A percentile compares a stretch with the other conserved stretches of the same genome.
Evolutionary conservation across 306 rosid genomes (phyloP).

Genomic region (Oemleria cerasiformis): DNA sequence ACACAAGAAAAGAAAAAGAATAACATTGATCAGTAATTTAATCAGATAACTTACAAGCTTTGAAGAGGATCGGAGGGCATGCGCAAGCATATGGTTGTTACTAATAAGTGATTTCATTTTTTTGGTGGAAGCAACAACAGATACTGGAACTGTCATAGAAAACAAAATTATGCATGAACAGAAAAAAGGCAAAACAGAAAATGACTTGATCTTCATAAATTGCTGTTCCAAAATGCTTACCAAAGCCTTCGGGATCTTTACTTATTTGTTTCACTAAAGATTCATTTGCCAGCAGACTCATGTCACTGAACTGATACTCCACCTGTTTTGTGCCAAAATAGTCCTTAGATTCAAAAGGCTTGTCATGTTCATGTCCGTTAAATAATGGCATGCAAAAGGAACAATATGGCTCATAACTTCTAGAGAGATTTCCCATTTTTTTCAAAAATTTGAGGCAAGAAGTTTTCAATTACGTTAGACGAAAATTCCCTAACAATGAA

Average conservation of each 20-base stretch:
- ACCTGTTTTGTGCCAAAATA: constrained; percentile 47
- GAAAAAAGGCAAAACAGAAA: not conserved
- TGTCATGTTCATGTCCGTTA: not conserved
- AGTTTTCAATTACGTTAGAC: not conserved
- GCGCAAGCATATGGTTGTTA: constrained; percentile 54
- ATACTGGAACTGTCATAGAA: constrained; percentile 60
- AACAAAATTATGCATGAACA: constrained; percentile 7
- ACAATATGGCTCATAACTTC: not conserved
- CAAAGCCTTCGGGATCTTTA: constrained; percentile 93
- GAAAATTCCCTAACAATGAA: not conserved
- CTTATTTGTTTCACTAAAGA: constrained; percentile 66
- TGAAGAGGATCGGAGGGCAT: constrained; percentile 72
- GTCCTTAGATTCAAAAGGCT: not conserved
- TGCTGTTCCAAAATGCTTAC: constrained; percentile 38
- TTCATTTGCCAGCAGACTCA: constrained; percentile 90
- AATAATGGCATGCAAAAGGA: too few relatives aligned
- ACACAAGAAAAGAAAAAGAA: not conserved
- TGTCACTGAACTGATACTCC: constrained; percentile 86
- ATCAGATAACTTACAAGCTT: constrained; percentile 66
- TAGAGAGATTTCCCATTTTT: not conserved
- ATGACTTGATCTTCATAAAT: not conserved
- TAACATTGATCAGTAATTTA: not conserved
- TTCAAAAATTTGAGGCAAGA: not conserved
- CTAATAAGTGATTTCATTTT: constrained; percentile 67
- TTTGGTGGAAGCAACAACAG: constrained; percentile 70